Base-by-base conservation (phyloP, 1,139 yeast genomes). In the Hemisphaericaspora xylofermentans region DNA sequence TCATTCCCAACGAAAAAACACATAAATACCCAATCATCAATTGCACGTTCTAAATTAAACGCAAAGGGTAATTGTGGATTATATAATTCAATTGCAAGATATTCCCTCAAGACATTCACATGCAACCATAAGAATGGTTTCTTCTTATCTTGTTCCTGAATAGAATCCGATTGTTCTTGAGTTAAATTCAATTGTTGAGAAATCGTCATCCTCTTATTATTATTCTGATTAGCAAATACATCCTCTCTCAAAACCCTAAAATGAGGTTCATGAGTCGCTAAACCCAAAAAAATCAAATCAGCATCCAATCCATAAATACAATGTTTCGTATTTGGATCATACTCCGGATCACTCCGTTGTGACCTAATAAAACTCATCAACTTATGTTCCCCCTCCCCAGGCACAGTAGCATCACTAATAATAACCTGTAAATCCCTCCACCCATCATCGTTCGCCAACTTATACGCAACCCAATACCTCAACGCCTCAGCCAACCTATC, bases 371-470 rank as follows among this genome's bases (percentile, higher is more conserved):
- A 89, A 51, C 86, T 87, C 98, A 93, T 94, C 53, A 93, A 84
- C 61, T 93, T 93, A 70, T 93, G 99, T 65, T 93, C 99, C 58
- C 99, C 99, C 71, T 93, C 99, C 45, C 99, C 99, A 1, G 99
- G 98, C 10, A 91, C 98, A 25, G 95, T 93, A 38, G 95, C 96
- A 53, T 95, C 99, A 58, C 96, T 86, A 38, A 93, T 80, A 29
- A 93, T 80, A 22, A 93, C 84, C 54, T 88, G 91, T 35, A 93
- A 69, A 40, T 82, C 74, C 35, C 84, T 85, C 98, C 98, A 93
- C 35, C 89, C 89, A 2, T 96, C 85, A 60, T 93, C 99, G 30
- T 79, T 80, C 4, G 89, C 74, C 34, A 93, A 72, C 59, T 93
- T 93, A 55, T 87, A 85, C 19, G 95, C 88, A 26, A 89, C 87